Evolutionary conservation across 768 basidiomycete genomes (phyloP).

Genomic region (Multifurca ochricompacta): DNA sequence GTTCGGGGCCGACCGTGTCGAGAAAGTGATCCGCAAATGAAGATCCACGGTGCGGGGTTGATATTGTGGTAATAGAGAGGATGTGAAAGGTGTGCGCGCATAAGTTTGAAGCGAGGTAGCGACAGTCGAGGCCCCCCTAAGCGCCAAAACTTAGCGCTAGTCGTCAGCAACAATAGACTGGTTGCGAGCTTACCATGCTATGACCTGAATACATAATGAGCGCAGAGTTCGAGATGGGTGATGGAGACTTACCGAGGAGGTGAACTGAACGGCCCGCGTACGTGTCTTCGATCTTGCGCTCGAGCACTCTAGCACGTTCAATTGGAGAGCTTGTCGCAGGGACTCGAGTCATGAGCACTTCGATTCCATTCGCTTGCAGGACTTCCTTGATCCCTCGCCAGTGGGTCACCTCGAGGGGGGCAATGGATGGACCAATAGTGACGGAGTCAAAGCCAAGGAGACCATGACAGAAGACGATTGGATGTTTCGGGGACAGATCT

Average conservation of each 20-base stretch:
- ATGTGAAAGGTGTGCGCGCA: constrained; percentile 70
- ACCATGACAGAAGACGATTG: constrained; percentile 93
- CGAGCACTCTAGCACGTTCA: constrained; percentile 87
- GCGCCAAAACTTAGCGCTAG: constrained; percentile 8
- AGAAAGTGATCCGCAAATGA: constrained; percentile 91
- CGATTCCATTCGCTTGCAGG: constrained; percentile 76
- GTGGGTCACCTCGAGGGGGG: constrained; percentile 81
- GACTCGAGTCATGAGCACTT: constrained; percentile 90
- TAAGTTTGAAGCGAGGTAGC: constrained; percentile 80
- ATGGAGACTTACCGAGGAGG: constrained; percentile 53
- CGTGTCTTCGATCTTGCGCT: constrained; percentile 65
- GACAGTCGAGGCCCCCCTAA: constrained; percentile 89
- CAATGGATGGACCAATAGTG: constrained; percentile 67
- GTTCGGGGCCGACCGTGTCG: constrained; percentile 53
- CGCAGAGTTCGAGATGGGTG: neutral
- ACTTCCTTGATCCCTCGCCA: constrained; percentile 97
- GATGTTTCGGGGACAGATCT: constrained; percentile 77
- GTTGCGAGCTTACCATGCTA: constrained; percentile 47
- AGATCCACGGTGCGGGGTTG: constrained; percentile 91
- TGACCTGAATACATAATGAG: constrained; percentile 46
- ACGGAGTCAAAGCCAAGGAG: constrained; percentile 85
- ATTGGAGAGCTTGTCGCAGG: constrained; percentile 86
- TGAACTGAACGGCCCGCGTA: constrained; percentile 85
- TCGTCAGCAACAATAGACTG: neutral
- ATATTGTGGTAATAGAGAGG: constrained; percentile 86